These are phyloP conservation scores for Pseudisothecium myosuroides DNA, from an alignment of 225 moss, liverwort and hornwort genomes.

Conservation along the genomic window DNA sequence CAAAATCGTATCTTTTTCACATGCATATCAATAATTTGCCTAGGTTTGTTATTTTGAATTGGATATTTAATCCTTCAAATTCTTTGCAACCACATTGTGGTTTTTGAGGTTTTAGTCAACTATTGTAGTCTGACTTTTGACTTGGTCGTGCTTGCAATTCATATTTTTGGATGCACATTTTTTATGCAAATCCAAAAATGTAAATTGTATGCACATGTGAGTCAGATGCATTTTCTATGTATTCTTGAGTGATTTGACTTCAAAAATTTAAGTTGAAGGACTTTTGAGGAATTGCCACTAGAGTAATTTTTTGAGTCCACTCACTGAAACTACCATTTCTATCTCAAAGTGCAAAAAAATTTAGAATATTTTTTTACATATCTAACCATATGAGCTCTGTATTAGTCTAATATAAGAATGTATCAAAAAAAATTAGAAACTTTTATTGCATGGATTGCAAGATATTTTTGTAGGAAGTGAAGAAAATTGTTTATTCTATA, in stretches of 20 bases:
- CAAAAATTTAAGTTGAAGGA: background rate
- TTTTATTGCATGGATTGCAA: too few relatives aligned
- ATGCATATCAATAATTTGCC: background rate
- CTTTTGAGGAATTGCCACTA: background rate
- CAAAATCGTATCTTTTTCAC: background rate
- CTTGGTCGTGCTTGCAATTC: rapidly evolving
- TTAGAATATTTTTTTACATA: too few relatives aligned
- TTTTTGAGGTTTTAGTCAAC: background rate
- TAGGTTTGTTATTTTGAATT: background rate
- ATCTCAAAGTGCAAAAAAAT: too few relatives aligned
- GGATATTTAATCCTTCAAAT: background rate
- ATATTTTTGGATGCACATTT: background rate
- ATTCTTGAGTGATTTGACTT: background rate
- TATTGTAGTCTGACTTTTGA: rapidly evolving
- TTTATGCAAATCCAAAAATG: background rate
- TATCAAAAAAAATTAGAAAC: too few relatives aligned
- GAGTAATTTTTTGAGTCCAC: background rate
- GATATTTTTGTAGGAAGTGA: too few relatives aligned
- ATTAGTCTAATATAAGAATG: too few relatives aligned
- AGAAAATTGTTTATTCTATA: too few relatives aligned
- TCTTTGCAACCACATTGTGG: background rate
- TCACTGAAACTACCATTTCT: too few relatives aligned
- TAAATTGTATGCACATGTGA: rapidly evolving
- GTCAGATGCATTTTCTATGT: background rate
- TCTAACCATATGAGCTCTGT: too few relatives aligned